Percentiles rank a stretch among this genome's conserved stretches.
Conservation (phyloP, 768 basidiomycete genomes). For the Boletellus emodensis region DNA sequence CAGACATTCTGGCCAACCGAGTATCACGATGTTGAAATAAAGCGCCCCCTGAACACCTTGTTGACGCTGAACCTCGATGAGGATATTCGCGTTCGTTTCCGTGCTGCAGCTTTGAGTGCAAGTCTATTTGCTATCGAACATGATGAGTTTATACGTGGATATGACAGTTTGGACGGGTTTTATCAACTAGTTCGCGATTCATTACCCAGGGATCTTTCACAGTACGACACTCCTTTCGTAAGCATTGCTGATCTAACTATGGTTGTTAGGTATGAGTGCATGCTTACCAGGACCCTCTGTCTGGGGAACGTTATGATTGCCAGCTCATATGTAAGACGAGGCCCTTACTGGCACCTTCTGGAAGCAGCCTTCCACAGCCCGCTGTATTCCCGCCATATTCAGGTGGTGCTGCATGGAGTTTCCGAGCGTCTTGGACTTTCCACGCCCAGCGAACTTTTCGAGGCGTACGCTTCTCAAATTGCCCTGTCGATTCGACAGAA, state of each 20-base stretch:
- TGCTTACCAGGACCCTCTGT: conserved; percentile 67
- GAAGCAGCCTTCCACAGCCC: conserved; percentile 50
- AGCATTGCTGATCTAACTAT: conserved; percentile 9
- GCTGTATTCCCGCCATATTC: conserved; percentile 31
- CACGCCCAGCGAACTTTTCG: conserved; percentile 61
- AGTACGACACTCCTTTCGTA: conserved; percentile 38
- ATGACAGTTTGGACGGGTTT: conserved; percentile 24
- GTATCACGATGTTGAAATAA: conserved; percentile 26
- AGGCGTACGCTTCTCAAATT: conserved; percentile 73
- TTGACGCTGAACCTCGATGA: conserved; percentile 56
- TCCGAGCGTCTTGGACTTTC: conserved; percentile 64
- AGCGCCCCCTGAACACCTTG: conserved; percentile 45
- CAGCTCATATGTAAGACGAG: conserved; percentile 71
- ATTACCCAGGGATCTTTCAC: conserved; percentile 42
- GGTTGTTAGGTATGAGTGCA: conserved; percentile 59
- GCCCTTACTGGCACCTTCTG: conserved; percentile 84
- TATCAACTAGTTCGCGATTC: conserved; percentile 47
- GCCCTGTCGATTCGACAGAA: conserved; percentile 59
- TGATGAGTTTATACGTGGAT: conserved; percentile 27
- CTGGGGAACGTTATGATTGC: conserved; percentile 77
- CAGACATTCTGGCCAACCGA: conserved; percentile 45
- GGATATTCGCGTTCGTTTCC: conserved; percentile 84
- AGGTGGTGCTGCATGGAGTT: conserved; percentile 56
- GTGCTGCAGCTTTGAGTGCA: conserved; percentile 58
- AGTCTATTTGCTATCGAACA: conserved; percentile 48